A percentile compares a stretch with the other conserved stretches of the same genome.
phyloP scores from a whole-genome alignment of 768 basidiomycete species.

The Amanita brunnescens region DNA sequence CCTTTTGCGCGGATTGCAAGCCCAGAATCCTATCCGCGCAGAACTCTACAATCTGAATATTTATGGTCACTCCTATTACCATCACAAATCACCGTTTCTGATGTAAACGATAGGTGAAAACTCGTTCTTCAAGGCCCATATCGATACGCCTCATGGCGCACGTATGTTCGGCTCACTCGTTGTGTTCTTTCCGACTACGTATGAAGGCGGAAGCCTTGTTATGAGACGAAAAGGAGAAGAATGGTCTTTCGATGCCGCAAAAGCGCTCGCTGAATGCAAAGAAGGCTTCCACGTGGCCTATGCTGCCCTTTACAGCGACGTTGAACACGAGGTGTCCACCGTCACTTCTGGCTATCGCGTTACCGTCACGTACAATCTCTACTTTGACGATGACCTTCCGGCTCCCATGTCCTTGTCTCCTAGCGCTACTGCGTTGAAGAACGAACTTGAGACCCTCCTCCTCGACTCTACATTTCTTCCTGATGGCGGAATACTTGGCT shows the following conservation, averaged over 20 bases:
- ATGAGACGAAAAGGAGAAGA: slow-evolving; percentile 22
- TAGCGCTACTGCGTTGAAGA: slow-evolving; percentile 10
- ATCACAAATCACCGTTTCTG: too few relatives aligned
- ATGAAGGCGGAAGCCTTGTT: slow-evolving; percentile 35
- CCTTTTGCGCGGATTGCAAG: slow-evolving; percentile 12
- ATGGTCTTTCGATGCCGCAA: slow-evolving; percentile 29
- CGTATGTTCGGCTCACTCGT: slow-evolving; percentile 46
- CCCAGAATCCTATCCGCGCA: not conserved
- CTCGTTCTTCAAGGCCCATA: slow-evolving; percentile 1
- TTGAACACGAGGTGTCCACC: slow-evolving; percentile 32
- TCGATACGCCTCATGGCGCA: slow-evolving; percentile 33
- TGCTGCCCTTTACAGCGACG: slow-evolving; percentile 28
- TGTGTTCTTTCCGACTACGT: slow-evolving; percentile 34
- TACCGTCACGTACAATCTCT: slow-evolving; percentile 35
- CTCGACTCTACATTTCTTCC: slow-evolving; percentile 20
- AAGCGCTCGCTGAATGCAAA: slow-evolving; percentile 7
- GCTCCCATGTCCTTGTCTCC: not conserved
- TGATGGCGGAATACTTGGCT: slow-evolving; percentile 24
- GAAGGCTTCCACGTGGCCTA: slow-evolving; percentile 22
- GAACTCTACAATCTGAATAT: slow-evolving; percentile 31
- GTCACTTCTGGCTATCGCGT: slow-evolving; percentile 26
- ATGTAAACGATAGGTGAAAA: too few relatives aligned
- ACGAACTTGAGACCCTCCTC: slow-evolving; percentile 18
- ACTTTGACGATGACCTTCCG: slow-evolving; percentile 1
- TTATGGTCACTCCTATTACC: slow-evolving; percentile 10